Base-by-base conservation (phyloP, 768 basidiomycete species). In the Suillus sp. region DNA sequence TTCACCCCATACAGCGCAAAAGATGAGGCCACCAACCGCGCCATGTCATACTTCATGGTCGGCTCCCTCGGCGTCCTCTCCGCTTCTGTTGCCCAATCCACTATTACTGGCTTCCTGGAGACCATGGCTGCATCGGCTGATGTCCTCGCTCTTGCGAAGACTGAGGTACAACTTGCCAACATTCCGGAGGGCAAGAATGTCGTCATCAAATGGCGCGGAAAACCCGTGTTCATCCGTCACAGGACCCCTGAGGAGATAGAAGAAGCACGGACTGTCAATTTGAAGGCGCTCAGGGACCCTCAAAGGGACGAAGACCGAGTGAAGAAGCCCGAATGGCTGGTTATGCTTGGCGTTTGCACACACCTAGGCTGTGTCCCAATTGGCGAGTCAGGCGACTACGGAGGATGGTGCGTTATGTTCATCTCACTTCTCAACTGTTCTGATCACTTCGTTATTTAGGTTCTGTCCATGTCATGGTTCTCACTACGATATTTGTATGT, bases 391-490 rank as follows among this genome's bases (percentile, higher is more conserved):
- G 95, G 95, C 76, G 96, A 98, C 78, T 98, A 83, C 74, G 96
- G 96, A 80, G 96, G 96, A 78, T 99, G 96, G 96, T 95, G 73
- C 62, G 87, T 79, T n/a, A 22, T 18, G 14, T 4, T 16, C 54
- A 37, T 55, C 40, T 32, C 11, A 11, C n/a, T 18, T n/a, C 18
- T 6, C 57, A 7, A 27, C 38, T 27, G 25, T 40, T 57, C 27
- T 57, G 27, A 57, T 6, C 11, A 35, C 64, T 27, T 59, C 22
- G 54, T 61, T n/a, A 38, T 40, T 16, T 59, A 89, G 88, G 88
- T 94, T 96, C 89, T 96, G 95, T 83, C 95, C 96, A 59, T 98
- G 96, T 83, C 96, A 99, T 78, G 97, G 96, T 74, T 99, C 96
- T 60, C 96, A 99, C 74, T 96, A 95, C 72, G 95, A 98, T 78